These are phyloP conservation scores for Talaromyces liani DNA, from an alignment of 495 filamentous ascomycete species.

Conservation along the genomic window DNA sequence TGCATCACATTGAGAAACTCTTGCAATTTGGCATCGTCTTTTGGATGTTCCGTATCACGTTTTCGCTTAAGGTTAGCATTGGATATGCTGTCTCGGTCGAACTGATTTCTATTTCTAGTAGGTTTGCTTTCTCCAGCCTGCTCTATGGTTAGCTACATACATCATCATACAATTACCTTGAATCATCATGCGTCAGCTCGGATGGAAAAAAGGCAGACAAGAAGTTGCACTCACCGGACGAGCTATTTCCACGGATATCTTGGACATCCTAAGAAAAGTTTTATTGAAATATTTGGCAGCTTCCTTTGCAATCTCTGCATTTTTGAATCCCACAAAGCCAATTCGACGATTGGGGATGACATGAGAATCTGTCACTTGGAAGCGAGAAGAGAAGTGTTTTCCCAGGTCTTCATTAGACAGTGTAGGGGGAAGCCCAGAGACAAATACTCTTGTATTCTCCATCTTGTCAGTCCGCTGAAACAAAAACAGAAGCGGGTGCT, in stretches of 20 bases:
- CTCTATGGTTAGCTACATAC: slow-evolving; percentile 6
- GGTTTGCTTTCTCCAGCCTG: slow-evolving; percentile 4
- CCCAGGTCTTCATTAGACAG: slow-evolving; percentile 72
- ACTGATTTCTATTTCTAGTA: slow-evolving; percentile 7
- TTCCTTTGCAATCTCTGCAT: slow-evolving; percentile 63
- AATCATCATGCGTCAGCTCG: slow-evolving; percentile 32
- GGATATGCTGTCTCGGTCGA: slow-evolving; percentile 15
- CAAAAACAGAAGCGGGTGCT: slow-evolving; percentile 11
- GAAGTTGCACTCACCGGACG: slow-evolving; percentile 56
- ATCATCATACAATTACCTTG: slow-evolving; percentile 31
- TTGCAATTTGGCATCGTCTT: slow-evolving; percentile 67
- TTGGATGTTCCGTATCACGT: slow-evolving; percentile 33
- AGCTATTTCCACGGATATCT: slow-evolving; percentile 84
- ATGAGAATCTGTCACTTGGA: slow-evolving; percentile 80
- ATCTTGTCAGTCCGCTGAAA: slow-evolving; percentile 17
- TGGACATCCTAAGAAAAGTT: slow-evolving; percentile 94
- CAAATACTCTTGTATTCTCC: slow-evolving; percentile 71
- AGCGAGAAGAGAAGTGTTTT: slow-evolving; percentile 75
- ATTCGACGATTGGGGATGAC: slow-evolving; percentile 82
- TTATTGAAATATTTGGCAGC: slow-evolving; percentile 93
- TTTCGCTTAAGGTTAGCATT: slow-evolving; percentile 46
- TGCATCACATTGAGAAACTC: slow-evolving; percentile 85
- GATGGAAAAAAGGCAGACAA: slow-evolving; percentile 15
- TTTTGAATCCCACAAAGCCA: slow-evolving; percentile 94
- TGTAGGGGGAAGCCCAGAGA: slow-evolving; percentile 73